Evolutionary conservation across 345 rosid species (phyloP).

Genomic region (Murraya koenigii): DNA sequence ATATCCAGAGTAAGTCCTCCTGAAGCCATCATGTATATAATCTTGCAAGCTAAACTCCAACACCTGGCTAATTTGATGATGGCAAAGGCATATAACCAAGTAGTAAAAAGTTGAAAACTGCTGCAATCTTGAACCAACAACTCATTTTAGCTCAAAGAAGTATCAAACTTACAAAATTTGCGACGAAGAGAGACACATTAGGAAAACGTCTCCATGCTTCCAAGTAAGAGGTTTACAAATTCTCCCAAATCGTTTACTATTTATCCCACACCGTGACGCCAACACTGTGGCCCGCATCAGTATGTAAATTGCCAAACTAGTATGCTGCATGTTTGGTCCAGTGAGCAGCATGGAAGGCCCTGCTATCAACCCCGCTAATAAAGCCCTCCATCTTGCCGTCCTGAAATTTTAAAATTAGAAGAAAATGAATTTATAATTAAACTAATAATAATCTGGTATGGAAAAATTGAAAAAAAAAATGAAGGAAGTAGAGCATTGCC

Average conservation of each 20-base stretch:
- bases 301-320: conserved; percentile 83
- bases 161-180: conserved; percentile 72
- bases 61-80: neutral
- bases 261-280: conserved; percentile 92
- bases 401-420: conserved; percentile 46
- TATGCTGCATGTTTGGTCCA: conserved; percentile 76
- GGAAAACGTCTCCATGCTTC: conserved; percentile 94
- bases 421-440: conserved; percentile 15
- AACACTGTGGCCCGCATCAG: conserved; percentile 92
- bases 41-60: neutral
- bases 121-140: neutral
- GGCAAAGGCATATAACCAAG: neutral
- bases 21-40: neutral
- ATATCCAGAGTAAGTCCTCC: neutral
- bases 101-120: neutral
- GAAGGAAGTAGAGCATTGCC: conserved; percentile 40
- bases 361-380: conserved; percentile 82
- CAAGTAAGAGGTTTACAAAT: conserved; percentile 94
- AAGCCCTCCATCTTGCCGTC: conserved; percentile 87
- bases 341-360: conserved; percentile 97
- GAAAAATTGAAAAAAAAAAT: neutral
- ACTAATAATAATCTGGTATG: neutral
- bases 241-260: conserved; percentile 73
- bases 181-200: conserved; percentile 94
- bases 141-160: neutral